These are phyloP conservation scores for Umbelopsis sp. DNA, from an alignment of 192 early-diverging fungal genomes.

Conservation along the genomic window DNA sequence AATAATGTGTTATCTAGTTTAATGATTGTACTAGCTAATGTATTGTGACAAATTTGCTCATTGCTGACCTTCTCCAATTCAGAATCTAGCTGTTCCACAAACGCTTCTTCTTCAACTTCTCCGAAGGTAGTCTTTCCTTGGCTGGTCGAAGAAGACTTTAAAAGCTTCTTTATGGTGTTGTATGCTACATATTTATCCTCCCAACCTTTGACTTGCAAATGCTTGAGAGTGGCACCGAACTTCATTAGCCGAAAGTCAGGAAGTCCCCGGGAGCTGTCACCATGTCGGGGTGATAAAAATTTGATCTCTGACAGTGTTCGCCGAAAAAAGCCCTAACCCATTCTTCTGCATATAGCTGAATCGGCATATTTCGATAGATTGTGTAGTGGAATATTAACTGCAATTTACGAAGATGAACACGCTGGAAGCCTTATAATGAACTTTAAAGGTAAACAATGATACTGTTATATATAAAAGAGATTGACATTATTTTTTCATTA, in stretches of 20 bases:
- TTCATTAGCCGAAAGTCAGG: constrained; percentile 59
- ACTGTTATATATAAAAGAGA: no score
- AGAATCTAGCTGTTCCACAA: constrained; percentile 83
- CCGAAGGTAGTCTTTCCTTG: constrained; percentile 62
- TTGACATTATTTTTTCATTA: no score
- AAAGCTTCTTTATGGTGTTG: constrained; percentile 74
- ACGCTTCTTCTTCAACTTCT: constrained; percentile 85
- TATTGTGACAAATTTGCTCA: background rate
- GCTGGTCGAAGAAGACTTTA: constrained; percentile 54
- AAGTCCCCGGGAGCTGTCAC: no score
- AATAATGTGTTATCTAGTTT: background rate
- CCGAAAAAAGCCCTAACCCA: no score
- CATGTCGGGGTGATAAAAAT: no score
- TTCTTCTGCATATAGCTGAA: no score
- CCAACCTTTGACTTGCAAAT: constrained; percentile 69
- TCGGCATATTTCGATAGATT: no score
- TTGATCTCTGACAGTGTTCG: no score
- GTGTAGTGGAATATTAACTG: no score
- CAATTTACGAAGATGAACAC: no score
- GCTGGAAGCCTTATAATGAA: no score
- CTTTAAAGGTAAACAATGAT: no score
- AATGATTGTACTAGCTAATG: background rate
- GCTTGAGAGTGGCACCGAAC: constrained; percentile 75
- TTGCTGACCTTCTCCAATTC: constrained; percentile 83
- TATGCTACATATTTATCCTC: constrained; percentile 79